These are phyloP conservation scores for Myrmaecium sp. DNA, from an alignment of 2,329 filamentous ascomycete genomes.

Conservation along the genomic window DNA sequence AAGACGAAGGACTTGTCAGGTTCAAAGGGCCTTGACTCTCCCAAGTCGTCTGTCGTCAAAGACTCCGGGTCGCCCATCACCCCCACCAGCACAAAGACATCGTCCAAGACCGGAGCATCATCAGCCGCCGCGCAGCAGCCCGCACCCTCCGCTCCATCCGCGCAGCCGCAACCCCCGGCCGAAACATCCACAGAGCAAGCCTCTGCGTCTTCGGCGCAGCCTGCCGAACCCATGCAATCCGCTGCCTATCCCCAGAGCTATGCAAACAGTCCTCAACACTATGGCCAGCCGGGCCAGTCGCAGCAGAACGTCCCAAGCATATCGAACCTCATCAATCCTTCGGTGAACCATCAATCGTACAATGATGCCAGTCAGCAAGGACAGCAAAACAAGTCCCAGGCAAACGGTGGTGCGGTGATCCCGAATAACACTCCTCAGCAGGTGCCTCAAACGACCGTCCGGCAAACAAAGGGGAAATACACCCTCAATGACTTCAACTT, in stretches of 20 bases:
- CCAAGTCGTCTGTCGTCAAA: slow-evolving; percentile 49
- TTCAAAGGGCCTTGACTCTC: slow-evolving; percentile 39
- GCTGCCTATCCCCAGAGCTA: slow-evolving; percentile 16
- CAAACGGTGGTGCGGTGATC: slow-evolving; percentile 21
- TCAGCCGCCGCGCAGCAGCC: slow-evolving; percentile 7
- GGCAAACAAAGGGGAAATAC: slow-evolving; percentile 94
- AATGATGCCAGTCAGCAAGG: slow-evolving; percentile 7
- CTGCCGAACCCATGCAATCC: slow-evolving; percentile 24
- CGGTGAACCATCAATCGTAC: slow-evolving; percentile 12
- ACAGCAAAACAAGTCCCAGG: slow-evolving; percentile 6
- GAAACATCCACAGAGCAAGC: too few relatives aligned
- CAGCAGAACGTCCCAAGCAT: slow-evolving; percentile 63
- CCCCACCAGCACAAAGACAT: slow-evolving; percentile 15
- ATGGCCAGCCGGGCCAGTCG: slow-evolving; percentile 6
- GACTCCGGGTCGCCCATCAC: slow-evolving; percentile 31
- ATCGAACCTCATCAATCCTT: slow-evolving; percentile 66
- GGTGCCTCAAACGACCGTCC: slow-evolving; percentile 18
- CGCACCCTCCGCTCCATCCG: too few relatives aligned
- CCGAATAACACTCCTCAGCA: slow-evolving; percentile 19
- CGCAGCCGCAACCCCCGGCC: too few relatives aligned
- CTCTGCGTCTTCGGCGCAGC: slow-evolving; percentile 12
- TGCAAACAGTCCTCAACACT: too few relatives aligned
- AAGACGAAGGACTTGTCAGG: slow-evolving; percentile 72
- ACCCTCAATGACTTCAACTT: slow-evolving; percentile 80
- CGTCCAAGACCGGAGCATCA: slow-evolving; percentile 3